phyloP scores from a whole-genome alignment of 129 eudicot species.

The Pulicaria dysenterica region DNA sequence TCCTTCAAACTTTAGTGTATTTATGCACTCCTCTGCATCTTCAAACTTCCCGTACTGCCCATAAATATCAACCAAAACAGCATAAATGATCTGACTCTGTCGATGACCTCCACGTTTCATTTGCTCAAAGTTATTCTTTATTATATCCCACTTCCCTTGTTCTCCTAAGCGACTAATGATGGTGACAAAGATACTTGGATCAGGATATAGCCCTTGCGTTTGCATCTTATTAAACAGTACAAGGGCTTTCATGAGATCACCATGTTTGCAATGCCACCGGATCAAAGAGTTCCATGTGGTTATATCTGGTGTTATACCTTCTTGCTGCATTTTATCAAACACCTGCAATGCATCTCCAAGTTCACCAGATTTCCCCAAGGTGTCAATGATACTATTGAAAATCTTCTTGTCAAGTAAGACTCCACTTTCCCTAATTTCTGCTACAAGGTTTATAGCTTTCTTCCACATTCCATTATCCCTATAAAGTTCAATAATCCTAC shows the following conservation, averaged over 20 bases:
- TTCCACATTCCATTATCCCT: conserved; percentile 97
- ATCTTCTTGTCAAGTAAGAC: conserved; percentile 49
- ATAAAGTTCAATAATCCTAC: conserved; percentile 72
- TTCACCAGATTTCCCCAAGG: conserved; percentile 78
- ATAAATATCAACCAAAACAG: conserved; percentile 83
- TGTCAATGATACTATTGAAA: conserved; percentile 68
- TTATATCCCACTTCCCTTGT: conserved; percentile 78
- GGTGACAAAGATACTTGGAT: conserved; percentile 67
- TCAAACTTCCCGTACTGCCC: conserved; percentile 84
- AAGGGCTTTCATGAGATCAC: conserved; percentile 57
- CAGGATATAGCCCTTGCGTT: conserved; percentile 83
- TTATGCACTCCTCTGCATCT: conserved; percentile 61
- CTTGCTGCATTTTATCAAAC: conserved; percentile 67
- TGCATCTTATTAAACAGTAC: conserved; percentile 67
- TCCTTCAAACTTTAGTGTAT: conserved; percentile 59
- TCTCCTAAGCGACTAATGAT: conserved; percentile 76
- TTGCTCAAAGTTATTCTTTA: conserved; percentile 55
- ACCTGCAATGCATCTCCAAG: conserved; percentile 58
- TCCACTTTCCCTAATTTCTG: conserved; percentile 60
- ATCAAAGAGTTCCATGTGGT: conserved; percentile 86
- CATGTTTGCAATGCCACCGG: conserved; percentile 73
- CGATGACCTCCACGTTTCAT: conserved; percentile 59
- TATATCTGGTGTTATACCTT: conserved; percentile 69
- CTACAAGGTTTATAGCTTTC: conserved; percentile 61
- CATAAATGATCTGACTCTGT: conserved; percentile 65